Evolutionary conservation across 768 basidiomycete genomes (phyloP), one percentile per base, ranked within the genome.

Genomic region (Boletus huronensis): DNA sequence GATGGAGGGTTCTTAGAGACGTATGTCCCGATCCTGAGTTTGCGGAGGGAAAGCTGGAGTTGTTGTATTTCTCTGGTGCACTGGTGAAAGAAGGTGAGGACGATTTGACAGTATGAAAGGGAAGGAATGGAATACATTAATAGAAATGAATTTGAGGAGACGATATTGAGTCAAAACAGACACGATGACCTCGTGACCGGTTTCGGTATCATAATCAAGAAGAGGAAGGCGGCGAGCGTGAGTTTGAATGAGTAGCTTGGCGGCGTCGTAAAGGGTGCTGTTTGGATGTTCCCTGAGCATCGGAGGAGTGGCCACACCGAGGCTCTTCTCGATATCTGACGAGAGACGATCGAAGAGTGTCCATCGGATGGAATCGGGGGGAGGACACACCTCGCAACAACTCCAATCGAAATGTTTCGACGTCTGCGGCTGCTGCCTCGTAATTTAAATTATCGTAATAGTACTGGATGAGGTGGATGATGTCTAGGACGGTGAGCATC

Each of bases 401-500:
- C 67, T 95, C 90, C 29, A 99, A 78, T 31, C 90, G 82, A 69
- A 99, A 93, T 0, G 84, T 88, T 68, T 98, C 96, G 3, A 98
- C 96, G 63, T 98, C 94, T 11, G 86, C 82, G 0, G 87, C 83
- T 6, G 93, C 95, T 49, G 83, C 84, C 63, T 93, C 93, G 35
- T 85, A 85, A 31, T 89, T 85, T 2, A 81, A 75, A 13, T 88
- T 91, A 44, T 87, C 84, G 72, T 98, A 97, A 72, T 98, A 99
- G 75, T 95, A 97, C 65, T 99, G 97, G 60, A 99, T 98, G 60
- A 99, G 84, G 70, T 99, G 97, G 54, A 99, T 98, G 70, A 99
- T 94, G 72, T 99, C 97, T 53, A 93, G 82, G n/a, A 98, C 93
- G 9, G 97, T 99, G 66, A 99, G 88, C 96, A 99, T 98, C 56